Conservation (phyloP, 2,329 filamentous ascomycete genomes). For the Paecilomyces formosus region DNA sequence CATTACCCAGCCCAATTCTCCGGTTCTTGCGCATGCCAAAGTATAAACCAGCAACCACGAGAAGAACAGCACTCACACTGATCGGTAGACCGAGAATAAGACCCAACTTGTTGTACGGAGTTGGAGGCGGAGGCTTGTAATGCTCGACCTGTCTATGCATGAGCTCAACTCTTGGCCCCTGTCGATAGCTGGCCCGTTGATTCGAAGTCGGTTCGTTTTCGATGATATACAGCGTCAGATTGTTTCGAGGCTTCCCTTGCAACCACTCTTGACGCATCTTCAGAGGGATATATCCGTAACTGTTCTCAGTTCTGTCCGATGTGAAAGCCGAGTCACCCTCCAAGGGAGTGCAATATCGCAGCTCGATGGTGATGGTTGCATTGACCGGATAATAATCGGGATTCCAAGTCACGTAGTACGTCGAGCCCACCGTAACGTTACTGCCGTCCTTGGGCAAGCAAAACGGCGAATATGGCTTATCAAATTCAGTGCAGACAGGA, state of each 20-base stretch:
- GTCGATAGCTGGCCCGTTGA: slow-evolving; percentile 16
- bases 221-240: slow-evolving; percentile 30
- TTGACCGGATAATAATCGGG: slow-evolving; percentile 23
- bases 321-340: slow-evolving; percentile 27
- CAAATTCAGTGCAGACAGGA: slow-evolving; percentile 20
- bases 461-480: slow-evolving; percentile 19
- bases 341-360: slow-evolving; percentile 27
- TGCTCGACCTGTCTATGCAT: slow-evolving; percentile 26
- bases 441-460: slow-evolving; percentile 27
- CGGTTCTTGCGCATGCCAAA: slow-evolving; percentile 36
- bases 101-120: slow-evolving; percentile 23
- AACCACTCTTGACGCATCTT: slow-evolving; percentile 34
- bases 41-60: slow-evolving; percentile 30
- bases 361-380: slow-evolving; percentile 22
- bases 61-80: slow-evolving; percentile 26
- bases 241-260: slow-evolving; percentile 27
- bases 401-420: slow-evolving; percentile 34
- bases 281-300: slow-evolving; percentile 31
- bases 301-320: slow-evolving; percentile 27
- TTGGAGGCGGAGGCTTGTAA: slow-evolving; percentile 22
- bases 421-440: slow-evolving; percentile 27
- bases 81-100: slow-evolving; percentile 37
- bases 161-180: slow-evolving; percentile 31
- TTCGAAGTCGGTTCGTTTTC: slow-evolving; percentile 20
- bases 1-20: slow-evolving; percentile 26